Conservation (phyloP, 495 filamentous ascomycete genomes). For the Daldinia vernicosa region DNA sequence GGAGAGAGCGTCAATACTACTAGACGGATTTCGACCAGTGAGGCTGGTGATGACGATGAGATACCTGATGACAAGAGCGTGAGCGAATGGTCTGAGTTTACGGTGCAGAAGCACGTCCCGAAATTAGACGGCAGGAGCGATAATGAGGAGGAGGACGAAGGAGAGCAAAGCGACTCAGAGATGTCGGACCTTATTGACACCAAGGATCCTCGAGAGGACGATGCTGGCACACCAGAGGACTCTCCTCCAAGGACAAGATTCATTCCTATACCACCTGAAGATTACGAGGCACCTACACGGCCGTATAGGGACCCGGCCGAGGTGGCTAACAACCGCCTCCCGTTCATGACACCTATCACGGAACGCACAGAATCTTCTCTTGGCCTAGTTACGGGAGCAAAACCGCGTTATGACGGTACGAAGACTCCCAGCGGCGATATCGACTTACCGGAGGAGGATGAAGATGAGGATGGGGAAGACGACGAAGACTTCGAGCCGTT, state of each 20-base stretch:
- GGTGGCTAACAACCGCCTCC: conserved; percentile 83
- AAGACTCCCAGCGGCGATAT: conserved; percentile 75
- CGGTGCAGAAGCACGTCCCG: conserved; percentile 74
- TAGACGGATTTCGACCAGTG: conserved; percentile 65
- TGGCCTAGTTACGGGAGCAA: conserved; percentile 65
- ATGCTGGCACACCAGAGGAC: conserved; percentile 50
- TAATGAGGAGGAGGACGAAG: conserved; percentile 40
- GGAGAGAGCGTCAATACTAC: conserved; percentile 81
- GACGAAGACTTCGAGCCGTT: conserved; percentile 62
- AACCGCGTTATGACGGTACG: conserved; percentile 59
- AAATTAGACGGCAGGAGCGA: conserved; percentile 50
- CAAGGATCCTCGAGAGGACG: conserved; percentile 38
- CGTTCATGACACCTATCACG: conserved; percentile 98
- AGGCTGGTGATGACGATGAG: conserved; percentile 57
- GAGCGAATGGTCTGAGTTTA: conserved; percentile 88
- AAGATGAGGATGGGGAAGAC: conserved; percentile 48
- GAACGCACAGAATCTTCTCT: conserved; percentile 91
- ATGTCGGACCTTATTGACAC: conserved; percentile 25
- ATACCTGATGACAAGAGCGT: conserved; percentile 69
- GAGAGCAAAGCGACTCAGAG: conserved; percentile 40
- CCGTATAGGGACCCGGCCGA: conserved; percentile 80
- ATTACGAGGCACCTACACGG: conserved; percentile 77
- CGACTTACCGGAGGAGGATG: conserved; percentile 46
- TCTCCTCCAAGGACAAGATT: conserved; percentile 55
- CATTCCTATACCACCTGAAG: conserved; percentile 80